Evolutionary conservation across 176 grass and related monocot genomes (phyloP).

Genomic region (Echinochloa phyllopogon): DNA sequence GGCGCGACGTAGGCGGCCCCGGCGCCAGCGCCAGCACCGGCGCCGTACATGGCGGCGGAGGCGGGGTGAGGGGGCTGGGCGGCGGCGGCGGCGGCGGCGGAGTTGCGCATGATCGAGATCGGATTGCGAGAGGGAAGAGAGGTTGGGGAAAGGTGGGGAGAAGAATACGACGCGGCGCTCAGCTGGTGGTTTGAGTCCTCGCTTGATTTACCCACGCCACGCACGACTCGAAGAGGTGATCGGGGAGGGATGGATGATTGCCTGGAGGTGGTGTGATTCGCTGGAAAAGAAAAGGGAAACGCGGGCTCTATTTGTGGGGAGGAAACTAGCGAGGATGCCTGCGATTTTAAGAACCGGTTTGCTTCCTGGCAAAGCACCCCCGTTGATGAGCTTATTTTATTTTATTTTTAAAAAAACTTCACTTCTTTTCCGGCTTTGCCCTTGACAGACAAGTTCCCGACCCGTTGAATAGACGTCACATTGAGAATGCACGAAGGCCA

Average conservation of each 20-base stretch:
- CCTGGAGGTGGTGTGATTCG: background rate
- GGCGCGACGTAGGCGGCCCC: slow-evolving; percentile 16
- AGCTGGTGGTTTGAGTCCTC: background rate
- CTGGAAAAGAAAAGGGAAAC: background rate
- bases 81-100: slow-evolving; percentile 30
- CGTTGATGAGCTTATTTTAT: background rate
- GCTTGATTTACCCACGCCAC: background rate
- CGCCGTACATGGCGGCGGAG: slow-evolving; percentile 45
- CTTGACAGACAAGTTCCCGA: too few species aligned
- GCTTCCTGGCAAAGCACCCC: background rate
- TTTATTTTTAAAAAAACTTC: too few species aligned
- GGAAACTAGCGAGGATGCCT: background rate
- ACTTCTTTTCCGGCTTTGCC: too few species aligned
- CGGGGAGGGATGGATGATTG: background rate
- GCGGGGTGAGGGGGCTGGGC: slow-evolving; percentile 3
- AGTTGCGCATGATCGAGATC: slow-evolving; percentile 39
- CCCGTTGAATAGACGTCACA: too few species aligned
- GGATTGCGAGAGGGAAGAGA: slow-evolving; percentile 18
- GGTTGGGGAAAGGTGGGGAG: slow-evolving; percentile 27
- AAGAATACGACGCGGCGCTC: background rate
- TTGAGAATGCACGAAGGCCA: too few species aligned
- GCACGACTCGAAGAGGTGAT: background rate
- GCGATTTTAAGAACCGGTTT: background rate
- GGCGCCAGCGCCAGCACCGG: slow-evolving; percentile 15
- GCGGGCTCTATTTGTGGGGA: background rate